Evolutionary conservation across 1,139 yeast genomes (phyloP).

Genomic region (Kluyveromyces sp.): DNA sequence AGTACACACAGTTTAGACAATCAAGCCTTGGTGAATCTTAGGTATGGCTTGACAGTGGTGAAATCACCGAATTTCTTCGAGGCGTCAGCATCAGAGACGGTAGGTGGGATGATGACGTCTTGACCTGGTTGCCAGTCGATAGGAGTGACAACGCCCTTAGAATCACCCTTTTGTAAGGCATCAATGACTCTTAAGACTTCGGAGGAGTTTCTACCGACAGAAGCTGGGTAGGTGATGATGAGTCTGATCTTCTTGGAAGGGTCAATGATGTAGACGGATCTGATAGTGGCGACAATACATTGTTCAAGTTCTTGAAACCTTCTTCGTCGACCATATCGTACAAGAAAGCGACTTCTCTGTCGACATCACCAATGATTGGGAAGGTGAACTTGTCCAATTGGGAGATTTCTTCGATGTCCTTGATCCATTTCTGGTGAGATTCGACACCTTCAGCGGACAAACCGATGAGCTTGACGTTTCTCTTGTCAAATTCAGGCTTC

Average conservation of each 20-base stretch:
- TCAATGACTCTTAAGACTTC: conserved; percentile 84
- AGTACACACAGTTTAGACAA: not conserved
- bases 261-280: conserved; percentile 84
- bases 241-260: conserved; percentile 80
- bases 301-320: conserved; percentile 68
- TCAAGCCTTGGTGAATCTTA: conserved; percentile 47
- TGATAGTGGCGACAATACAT: conserved; percentile 67
- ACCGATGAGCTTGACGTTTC: conserved; percentile 79
- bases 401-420: conserved; percentile 74
- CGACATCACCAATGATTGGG: conserved; percentile 83
- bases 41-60: conserved; percentile 74
- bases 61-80: conserved; percentile 74
- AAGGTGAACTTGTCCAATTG: conserved; percentile 61
- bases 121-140: conserved; percentile 58
- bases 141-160: conserved; percentile 77
- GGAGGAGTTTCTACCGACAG: conserved; percentile 83
- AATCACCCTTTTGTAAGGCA: conserved; percentile 75
- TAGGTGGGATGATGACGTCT: conserved; percentile 85
- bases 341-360: conserved; percentile 69
- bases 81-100: conserved; percentile 74
- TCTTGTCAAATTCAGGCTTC: conserved; percentile 72
- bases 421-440: conserved; percentile 73
- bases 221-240: conserved; percentile 79
- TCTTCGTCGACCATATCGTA: conserved; percentile 91
- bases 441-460: conserved; percentile 74